Evolutionary conservation across 2,329 filamentous ascomycete species (phyloP).

Genomic region (Cadophora sp.): DNA sequence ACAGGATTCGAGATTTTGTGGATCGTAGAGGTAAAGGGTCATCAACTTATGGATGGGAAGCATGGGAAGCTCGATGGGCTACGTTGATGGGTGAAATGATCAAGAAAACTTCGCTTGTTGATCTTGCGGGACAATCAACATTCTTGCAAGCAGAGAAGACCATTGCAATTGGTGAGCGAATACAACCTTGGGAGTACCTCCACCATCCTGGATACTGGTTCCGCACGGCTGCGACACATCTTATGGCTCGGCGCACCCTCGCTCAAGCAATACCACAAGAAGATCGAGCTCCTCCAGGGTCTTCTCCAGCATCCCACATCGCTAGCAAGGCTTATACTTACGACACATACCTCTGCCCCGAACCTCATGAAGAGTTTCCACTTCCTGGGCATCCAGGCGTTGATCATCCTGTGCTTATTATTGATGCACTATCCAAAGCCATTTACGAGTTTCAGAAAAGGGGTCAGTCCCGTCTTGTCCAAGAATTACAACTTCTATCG

Average conservation of each 20-base stretch:
- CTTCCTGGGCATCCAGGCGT: conserved; percentile 55
- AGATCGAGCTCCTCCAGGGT: conserved; percentile 59
- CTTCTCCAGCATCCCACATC: conserved; percentile 54
- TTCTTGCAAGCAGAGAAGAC: conserved; percentile 65
- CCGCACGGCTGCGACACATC: conserved; percentile 64
- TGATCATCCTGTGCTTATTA: conserved; percentile 62
- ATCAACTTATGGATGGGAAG: conserved; percentile 89
- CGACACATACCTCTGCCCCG: conserved; percentile 71
- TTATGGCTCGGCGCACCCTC: conserved; percentile 58
- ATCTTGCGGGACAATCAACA: conserved; percentile 54
- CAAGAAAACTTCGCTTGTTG: conserved; percentile 59
- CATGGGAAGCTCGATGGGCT: conserved; percentile 84
- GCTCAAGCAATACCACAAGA: conserved; percentile 66
- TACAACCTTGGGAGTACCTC: conserved; percentile 68
- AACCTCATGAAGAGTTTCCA: conserved; percentile 66
- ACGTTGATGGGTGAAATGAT: conserved; percentile 67
- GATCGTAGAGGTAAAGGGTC: conserved; percentile 86
- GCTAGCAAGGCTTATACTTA: conserved; percentile 62
- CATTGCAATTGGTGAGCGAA: conserved; percentile 58
- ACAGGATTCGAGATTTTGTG: conserved; percentile 76
- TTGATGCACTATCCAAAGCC: conserved; percentile 59
- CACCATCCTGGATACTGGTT: conserved; percentile 75
- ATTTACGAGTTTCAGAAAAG: conserved; percentile 60
- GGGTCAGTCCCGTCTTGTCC: conserved; percentile 58
- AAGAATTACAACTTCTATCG: conserved; percentile 62